Conservation (phyloP, 148 eudicot species). For the Amaranthus palmeri region DNA sequence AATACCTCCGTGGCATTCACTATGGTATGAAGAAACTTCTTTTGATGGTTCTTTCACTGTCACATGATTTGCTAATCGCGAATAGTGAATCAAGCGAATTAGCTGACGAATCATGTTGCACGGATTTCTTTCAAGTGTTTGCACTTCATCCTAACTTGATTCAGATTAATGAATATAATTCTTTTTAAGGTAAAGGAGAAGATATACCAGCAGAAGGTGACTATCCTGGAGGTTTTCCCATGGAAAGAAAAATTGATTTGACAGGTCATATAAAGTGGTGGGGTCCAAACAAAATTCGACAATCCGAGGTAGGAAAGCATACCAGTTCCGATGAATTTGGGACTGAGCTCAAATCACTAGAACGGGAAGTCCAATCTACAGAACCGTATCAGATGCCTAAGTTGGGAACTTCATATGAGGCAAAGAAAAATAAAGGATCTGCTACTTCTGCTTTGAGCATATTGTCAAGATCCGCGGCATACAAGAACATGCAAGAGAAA, state of each 20-base stretch:
- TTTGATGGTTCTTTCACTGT: not conserved
- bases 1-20: conserved; percentile 50
- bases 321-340: conserved; percentile 59
- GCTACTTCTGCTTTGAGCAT: conserved; percentile 73
- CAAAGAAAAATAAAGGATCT: conserved; percentile 44
- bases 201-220: conserved; percentile 56
- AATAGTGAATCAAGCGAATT: too few relatives aligned
- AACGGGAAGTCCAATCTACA: conserved; percentile 49
- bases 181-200: conserved; percentile 50
- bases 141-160: not conserved
- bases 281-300: conserved; percentile 61
- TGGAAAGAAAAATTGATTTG: conserved; percentile 84
- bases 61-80: too few relatives aligned
- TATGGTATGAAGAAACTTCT: conserved; percentile 48
- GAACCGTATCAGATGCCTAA: conserved; percentile 95
- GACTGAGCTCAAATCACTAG: conserved; percentile 69
- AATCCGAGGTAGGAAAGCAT: conserved; percentile 44
- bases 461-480: conserved; percentile 79
- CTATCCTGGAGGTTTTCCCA: conserved; percentile 52
- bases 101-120: too few relatives aligned
- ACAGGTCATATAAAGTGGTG: conserved; percentile 92
- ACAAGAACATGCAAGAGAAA: conserved; percentile 77
- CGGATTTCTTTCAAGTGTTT: not conserved
- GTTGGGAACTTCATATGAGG: conserved; percentile 60
- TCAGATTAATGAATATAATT: not conserved